Evolutionary conservation across 495 filamentous ascomycete species (phyloP), one percentile per base, ranked within the genome.

Genomic region (Pyrenula massariospora): DNA sequence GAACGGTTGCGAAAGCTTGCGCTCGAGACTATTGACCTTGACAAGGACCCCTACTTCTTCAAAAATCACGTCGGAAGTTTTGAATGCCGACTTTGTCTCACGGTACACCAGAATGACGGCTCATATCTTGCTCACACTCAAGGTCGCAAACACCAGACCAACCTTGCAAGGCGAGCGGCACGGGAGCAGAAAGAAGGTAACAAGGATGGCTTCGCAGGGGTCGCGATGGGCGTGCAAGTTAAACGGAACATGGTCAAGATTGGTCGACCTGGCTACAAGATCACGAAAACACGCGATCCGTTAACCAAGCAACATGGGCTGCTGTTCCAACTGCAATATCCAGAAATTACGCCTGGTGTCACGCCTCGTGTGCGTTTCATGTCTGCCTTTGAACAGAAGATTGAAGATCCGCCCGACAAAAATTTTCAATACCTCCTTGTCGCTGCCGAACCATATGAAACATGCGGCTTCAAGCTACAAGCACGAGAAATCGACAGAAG

Each of bases 11-110:
- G 93, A 68, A 95, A 95, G 74, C 89, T 99, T 64, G 93, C 93
- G 12, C 87, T 99, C 60, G 93, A 99, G 74, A 90, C 88, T 20
- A 99, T 99, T 77, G 94, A 99, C 72, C 85, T 99, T 50, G 94
- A 97, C 68, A 97, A 97, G 73, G 93, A 99, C 75, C 93, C 93
- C 0, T 99, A 97, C 79, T 96, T 99, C 81, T 97, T 99, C 87
- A 95, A 95, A 68, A 99, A 99, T 75, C 93, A 99, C 65, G 89
- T 97, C 60, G 93, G 93, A 60, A 92, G 86, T 69, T 99, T 96
- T 74, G 93, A 99, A 68, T 99, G 93, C 69, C 89, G 94, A 15
- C 85, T 99, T 48, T 99, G 93, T 63, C 77, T 99, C 25, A 99
- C 93, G 1, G 94, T 97, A n/a, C 93, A 99, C 78, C 93, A 99